phyloP scores from a whole-genome alignment of 2,329 filamentous ascomycete species.

The Phialemoniopsis sp. region DNA sequence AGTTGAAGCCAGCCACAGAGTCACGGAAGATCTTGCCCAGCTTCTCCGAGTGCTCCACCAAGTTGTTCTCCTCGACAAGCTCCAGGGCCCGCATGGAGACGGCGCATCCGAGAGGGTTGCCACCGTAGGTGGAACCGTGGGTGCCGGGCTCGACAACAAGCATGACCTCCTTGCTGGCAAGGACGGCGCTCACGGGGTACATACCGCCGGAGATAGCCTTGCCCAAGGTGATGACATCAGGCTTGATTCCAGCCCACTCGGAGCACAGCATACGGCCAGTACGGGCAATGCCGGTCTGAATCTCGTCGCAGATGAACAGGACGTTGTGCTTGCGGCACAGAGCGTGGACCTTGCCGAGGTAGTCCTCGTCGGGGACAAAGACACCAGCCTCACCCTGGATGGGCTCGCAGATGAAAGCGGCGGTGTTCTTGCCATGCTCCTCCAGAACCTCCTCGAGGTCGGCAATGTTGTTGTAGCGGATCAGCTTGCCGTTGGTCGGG shows the following conservation, averaged over 20 bases:
- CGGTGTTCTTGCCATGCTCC: constrained; percentile 77
- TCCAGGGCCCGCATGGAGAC: constrained; percentile 94
- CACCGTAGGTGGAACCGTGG: constrained; percentile 97
- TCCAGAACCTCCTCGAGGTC: constrained; percentile 79
- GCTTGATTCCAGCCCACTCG: constrained; percentile 93
- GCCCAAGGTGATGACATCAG: constrained; percentile 88
- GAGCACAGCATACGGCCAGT: constrained; percentile 92
- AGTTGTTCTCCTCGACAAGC: constrained; percentile 85
- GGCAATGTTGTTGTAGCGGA: constrained; percentile 81
- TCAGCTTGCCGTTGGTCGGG: constrained; percentile 71
- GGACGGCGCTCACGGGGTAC: constrained; percentile 96
- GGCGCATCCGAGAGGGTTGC: constrained; percentile 92
- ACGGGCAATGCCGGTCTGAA: constrained; percentile 94
- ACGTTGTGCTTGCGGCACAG: constrained; percentile 96
- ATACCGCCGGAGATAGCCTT: constrained; percentile 98
- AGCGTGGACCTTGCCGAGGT: constrained; percentile 73
- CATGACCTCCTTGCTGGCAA: constrained; percentile 89
- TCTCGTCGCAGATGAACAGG: constrained; percentile 95
- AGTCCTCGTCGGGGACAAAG: constrained; percentile 87
- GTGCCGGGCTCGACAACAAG: constrained; percentile 93
- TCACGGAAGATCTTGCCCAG: constrained; percentile 82
- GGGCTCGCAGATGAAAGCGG: constrained; percentile 91
- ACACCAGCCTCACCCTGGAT: constrained; percentile 98
- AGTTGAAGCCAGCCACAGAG: constrained; percentile 70
- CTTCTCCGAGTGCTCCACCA: constrained; percentile 77